Conservation (phyloP, 1,284 basidiomycete species). For the Peniophora sp. region DNA sequence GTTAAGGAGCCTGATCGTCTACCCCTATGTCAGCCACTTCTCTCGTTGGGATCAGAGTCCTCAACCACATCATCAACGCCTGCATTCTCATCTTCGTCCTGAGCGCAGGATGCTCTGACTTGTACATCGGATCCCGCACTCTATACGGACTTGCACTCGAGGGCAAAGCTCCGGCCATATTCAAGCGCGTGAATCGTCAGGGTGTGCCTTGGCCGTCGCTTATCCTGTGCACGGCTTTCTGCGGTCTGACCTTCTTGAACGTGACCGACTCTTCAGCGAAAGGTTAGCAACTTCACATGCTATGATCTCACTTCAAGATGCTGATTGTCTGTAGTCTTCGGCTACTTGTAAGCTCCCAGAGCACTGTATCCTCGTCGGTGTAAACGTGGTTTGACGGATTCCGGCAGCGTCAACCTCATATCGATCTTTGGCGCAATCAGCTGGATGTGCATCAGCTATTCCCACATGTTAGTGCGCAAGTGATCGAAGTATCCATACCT, state of each 20-base stretch:
- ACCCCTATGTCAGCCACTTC: conserved; percentile 39
- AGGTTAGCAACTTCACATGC: conserved; percentile 25
- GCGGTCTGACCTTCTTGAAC: conserved; percentile 55
- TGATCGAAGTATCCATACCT: neutral
- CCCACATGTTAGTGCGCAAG: conserved; percentile 46
- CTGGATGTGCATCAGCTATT: conserved; percentile 66
- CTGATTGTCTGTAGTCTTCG: conserved; percentile 39
- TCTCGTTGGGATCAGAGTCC: conserved; percentile 44
- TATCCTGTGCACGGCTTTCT: conserved; percentile 50
- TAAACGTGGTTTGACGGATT: too few relatives aligned
- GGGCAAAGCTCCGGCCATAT: conserved; percentile 60
- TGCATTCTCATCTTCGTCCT: conserved; percentile 68
- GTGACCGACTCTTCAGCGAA: conserved; percentile 43
- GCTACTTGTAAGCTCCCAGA: conserved; percentile 40
- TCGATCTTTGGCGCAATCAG: conserved; percentile 65
- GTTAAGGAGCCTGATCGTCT: too few relatives aligned
- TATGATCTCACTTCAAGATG: neutral
- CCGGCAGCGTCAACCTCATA: conserved; percentile 48
- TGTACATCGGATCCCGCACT: conserved; percentile 61
- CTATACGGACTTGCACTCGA: conserved; percentile 63
- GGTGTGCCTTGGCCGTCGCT: conserved; percentile 29
- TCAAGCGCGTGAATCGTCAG: conserved; percentile 37
- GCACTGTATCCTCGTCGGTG: neutral
- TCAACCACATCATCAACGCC: conserved; percentile 68
- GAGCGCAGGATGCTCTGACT: conserved; percentile 60